phyloP scores from a whole-genome alignment of 225 moss, liverwort and hornwort species.

The Sphagnum tenellum region DNA sequence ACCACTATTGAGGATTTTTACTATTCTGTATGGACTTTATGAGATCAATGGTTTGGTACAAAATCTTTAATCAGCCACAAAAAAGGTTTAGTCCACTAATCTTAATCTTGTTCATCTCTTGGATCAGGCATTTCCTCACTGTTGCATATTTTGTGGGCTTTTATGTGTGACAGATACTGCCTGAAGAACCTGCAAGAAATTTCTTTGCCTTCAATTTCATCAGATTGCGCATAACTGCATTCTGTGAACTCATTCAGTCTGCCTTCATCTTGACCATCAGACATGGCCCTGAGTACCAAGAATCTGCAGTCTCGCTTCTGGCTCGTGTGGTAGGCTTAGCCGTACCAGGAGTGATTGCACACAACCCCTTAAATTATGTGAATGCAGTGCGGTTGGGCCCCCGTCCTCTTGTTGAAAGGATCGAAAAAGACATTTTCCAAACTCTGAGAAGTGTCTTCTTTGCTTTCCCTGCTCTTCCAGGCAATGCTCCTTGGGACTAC shows the following conservation, averaged over 20 bases:
- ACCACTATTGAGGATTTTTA: too few species aligned
- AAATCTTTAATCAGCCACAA: not conserved
- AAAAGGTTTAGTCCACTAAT: too few species aligned
- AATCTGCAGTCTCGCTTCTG: constrained; percentile 13
- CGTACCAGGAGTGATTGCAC: constrained; percentile 16
- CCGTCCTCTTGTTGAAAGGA: constrained; percentile 4
- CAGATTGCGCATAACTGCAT: constrained; percentile 33
- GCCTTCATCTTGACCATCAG: not conserved
- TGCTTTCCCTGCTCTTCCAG: too few species aligned
- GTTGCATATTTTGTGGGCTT: not conserved
- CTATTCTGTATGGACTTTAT: too few species aligned
- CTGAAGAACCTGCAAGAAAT: constrained; percentile 38
- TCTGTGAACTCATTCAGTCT: constrained; percentile 39
- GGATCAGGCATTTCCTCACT: not conserved
- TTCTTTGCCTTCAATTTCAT: constrained; percentile 14
- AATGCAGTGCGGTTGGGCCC: constrained; percentile 26
- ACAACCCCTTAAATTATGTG: constrained; percentile 19
- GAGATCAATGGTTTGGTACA: too few species aligned
- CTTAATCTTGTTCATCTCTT: not conserved
- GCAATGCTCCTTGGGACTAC: too few species aligned
- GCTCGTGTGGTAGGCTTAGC: constrained; percentile 16
- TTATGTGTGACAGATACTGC: constrained; percentile 15
- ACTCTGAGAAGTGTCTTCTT: too few species aligned
- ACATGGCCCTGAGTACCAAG: constrained; percentile 17
- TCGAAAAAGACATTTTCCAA: too few species aligned